These are phyloP conservation scores for Combretum micranthum DNA, from an alignment of 345 rosid species.

Conservation along the genomic window DNA sequence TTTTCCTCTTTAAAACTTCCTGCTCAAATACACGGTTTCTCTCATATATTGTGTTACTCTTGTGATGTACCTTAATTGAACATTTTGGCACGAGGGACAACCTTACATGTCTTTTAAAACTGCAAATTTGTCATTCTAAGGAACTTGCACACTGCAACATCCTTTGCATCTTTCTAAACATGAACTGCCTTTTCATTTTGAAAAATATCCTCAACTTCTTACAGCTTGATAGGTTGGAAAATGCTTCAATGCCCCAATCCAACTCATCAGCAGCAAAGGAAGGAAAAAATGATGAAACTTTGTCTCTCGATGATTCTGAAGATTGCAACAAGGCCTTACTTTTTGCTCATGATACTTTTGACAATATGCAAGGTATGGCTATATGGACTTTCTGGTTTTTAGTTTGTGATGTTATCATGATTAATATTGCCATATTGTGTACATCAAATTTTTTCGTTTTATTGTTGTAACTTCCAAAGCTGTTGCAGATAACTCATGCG, in stretches of 20 bases:
- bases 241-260: conserved; percentile 16
- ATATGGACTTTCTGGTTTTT: conserved; percentile 14
- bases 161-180: too few species aligned
- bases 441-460: conserved; percentile 1
- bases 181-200: neutral
- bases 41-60: too few species aligned
- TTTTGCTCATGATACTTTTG: conserved; percentile 60
- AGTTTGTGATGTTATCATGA: neutral
- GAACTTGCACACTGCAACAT: too few species aligned
- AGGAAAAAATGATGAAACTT: conserved; percentile 21
- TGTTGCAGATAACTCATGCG: conserved; percentile 28
- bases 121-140: too few species aligned
- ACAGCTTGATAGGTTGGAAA: conserved; percentile 55
- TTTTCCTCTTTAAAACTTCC: neutral
- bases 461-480: conserved; percentile 13
- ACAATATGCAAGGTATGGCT: conserved; percentile 45
- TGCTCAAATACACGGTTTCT: too few species aligned
- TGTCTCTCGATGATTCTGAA: conserved; percentile 21
- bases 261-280: conserved; percentile 15
- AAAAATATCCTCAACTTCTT: conserved; percentile 30
- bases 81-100: too few species aligned
- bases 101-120: too few species aligned
- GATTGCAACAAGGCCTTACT: conserved; percentile 19
- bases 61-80: too few species aligned
- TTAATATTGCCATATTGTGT: neutral